Percentiles rank a stretch among this genome's conserved stretches.
These are phyloP conservation scores for Lycium ferocissimum DNA, from an alignment of 257 asterid genomes.

Conservation along the genomic window DNA sequence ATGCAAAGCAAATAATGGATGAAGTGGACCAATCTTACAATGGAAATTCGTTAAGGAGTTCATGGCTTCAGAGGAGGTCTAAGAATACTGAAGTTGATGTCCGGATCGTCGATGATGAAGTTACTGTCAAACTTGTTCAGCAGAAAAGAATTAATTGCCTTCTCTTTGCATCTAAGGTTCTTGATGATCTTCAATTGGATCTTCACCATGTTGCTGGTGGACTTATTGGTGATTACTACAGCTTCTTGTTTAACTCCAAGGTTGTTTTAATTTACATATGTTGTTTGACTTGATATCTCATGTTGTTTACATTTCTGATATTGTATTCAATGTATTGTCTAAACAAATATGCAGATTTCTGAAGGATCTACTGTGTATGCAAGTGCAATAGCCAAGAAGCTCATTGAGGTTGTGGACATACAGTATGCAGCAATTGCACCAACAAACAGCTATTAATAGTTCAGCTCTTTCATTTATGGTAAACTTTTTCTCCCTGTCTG, in stretches of 20 bases:
- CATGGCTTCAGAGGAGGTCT: slow-evolving; percentile 90
- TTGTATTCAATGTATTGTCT: not conserved
- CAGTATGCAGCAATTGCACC: slow-evolving; percentile 71
- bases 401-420: slow-evolving; percentile 81
- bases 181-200: slow-evolving; percentile 86
- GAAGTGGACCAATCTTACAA: slow-evolving; percentile 56
- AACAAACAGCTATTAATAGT: slow-evolving; percentile 57
- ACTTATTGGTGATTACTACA: slow-evolving; percentile 82
- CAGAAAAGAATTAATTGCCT: slow-evolving; percentile 86
- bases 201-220: slow-evolving; percentile 96
- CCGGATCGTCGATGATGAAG: slow-evolving; percentile 77
- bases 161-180: slow-evolving; percentile 70
- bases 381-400: slow-evolving; percentile 86
- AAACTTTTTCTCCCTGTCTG: not conserved
- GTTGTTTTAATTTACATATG: slow-evolving; percentile 29
- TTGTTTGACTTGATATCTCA: not conserved
- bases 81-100: slow-evolving; percentile 88
- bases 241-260: slow-evolving; percentile 86
- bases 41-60: slow-evolving; percentile 66
- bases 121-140: slow-evolving; percentile 86
- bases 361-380: slow-evolving; percentile 91
- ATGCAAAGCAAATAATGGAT: slow-evolving; percentile 44
- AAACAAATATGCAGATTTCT: slow-evolving; percentile 61
- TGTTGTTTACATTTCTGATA: not conserved
- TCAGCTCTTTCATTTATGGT: not conserved